These are phyloP conservation scores for Trypanosoma scelopori DNA, from an alignment of 208 protist genomes.

Conservation along the genomic window DNA sequence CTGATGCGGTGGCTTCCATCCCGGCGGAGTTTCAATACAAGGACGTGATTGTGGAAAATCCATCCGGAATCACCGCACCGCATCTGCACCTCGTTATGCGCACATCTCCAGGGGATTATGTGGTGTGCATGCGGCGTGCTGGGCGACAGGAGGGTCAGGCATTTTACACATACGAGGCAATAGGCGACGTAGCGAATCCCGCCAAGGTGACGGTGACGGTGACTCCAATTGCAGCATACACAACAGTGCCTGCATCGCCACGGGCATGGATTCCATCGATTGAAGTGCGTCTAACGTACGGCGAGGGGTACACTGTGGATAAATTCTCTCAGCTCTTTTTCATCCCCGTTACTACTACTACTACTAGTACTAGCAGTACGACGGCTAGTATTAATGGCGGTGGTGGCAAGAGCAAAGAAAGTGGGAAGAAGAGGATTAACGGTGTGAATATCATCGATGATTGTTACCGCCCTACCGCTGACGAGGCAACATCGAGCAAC, in stretches of 20 bases:
- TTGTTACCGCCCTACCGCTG: constrained; percentile 68
- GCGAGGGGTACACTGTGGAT: constrained; percentile 11
- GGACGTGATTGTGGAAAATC: constrained; percentile 29
- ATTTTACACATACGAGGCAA: constrained; percentile 73
- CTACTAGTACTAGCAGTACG: constrained; percentile 3
- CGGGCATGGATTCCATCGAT: constrained; percentile 67
- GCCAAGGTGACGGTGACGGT: constrained; percentile 41
- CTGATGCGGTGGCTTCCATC: constrained; percentile 45
- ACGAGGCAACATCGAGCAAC: constrained; percentile 29
- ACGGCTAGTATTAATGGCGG: no score
- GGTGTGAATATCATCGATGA: constrained; percentile 51
- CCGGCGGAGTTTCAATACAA: constrained; percentile 74
- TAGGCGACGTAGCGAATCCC: constrained; percentile 51
- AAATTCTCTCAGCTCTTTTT: constrained; percentile 71
- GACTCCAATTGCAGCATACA: constrained; percentile 56
- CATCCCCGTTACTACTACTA: constrained; percentile 42
- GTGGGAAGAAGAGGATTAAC: no score
- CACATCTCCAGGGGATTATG: constrained; percentile 51
- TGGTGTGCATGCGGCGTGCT: constrained; percentile 74
- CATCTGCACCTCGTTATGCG: constrained; percentile 80
- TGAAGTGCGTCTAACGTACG: constrained; percentile 40
- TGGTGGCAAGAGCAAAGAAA: no score
- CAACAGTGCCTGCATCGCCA: constrained; percentile 46
- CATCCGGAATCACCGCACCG: constrained; percentile 34
- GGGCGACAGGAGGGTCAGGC: constrained; percentile 49